Base-by-base conservation (phyloP, 495 filamentous ascomycete genomes). In the Penicillium ochrochloron region DNA sequence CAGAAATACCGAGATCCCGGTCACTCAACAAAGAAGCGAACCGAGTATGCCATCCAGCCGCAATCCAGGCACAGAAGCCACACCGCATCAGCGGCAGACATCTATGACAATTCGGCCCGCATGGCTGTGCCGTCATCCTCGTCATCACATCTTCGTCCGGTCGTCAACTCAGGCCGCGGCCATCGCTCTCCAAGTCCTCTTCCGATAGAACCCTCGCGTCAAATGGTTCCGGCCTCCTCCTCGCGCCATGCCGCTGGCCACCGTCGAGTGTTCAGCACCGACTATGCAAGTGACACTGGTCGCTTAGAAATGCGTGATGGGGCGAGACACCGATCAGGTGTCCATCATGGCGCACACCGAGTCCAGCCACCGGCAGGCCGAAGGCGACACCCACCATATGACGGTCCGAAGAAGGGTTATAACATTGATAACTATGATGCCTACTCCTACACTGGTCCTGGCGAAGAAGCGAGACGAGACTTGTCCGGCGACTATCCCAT, bases 371-470 rank as follows among this genome's bases (percentile, higher is more conserved):
- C 70, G 19, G 62, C 66, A 35, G 65, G 59, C 9, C 65, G 60
- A 2, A 69, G 68, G 61, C 73, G 71, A 31, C 73, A 79, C 51
- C 74, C 73, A 29, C 66, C 72, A 3, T 73, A 71, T 17, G 72
- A 70, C 25, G 72, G 72, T 8, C 63, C 74, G 54, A 70, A 75
- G 50, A 80, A 85, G 39, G 76, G 83, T 14, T 86, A 89, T 55
- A 88, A 88, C 70, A 85, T 87, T 57, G 87, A 89, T 42, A 81
- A 88, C 44, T 76, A 77, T 51, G 73, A 80, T 68, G 86, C 86
- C 2, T 92, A 88, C 69, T 89, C 90, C 53, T 92, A 92, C 65
- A 92, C 89, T 5, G 89, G 85, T 29, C 85, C 88, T 6, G 53
- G 53, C n/a, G 53, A 56, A 23, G 53, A 56, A 56, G 53, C 53